Percentiles rank a stretch among this genome's conserved stretches.
phyloP scores from a whole-genome alignment of 2,329 filamentous ascomycete genomes.

The Verticillium alfalfae region DNA sequence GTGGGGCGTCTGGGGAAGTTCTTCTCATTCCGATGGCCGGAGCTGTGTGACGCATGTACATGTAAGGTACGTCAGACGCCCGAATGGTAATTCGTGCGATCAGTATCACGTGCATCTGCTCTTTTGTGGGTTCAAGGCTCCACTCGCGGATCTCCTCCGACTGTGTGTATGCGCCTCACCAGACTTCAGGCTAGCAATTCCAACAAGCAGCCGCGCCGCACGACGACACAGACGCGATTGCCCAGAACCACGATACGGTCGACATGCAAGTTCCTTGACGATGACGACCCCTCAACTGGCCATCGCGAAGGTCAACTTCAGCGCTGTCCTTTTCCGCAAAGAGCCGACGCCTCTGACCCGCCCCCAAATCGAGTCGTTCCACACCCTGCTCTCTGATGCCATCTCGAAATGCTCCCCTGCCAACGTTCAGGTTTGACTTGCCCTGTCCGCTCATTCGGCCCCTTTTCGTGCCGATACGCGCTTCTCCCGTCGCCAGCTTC shows the following conservation, averaged over 20 bases:
- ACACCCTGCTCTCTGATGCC: constrained; percentile 58
- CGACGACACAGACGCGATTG: no score
- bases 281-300: constrained; percentile 68
- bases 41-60: not conserved
- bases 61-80: not conserved
- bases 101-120: not conserved
- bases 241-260: no score
- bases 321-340: constrained; percentile 65
- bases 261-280: not conserved
- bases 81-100: not conserved
- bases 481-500: constrained; percentile 7
- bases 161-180: no score
- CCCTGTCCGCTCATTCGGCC: constrained; percentile 1
- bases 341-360: constrained; percentile 66
- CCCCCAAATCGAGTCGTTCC: constrained; percentile 65
- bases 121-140: not conserved
- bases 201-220: no score
- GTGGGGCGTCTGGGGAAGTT: not conserved
- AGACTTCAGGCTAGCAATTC: no score
- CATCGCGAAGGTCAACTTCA: constrained; percentile 75
- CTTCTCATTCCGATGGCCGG: not conserved
- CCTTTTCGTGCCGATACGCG: not conserved
- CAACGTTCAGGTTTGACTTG: constrained; percentile 81
- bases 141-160: not conserved
- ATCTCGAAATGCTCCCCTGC: constrained; percentile 67